Base-by-base conservation (phyloP, 768 basidiomycete species). In the Pholiota molesta region DNA sequence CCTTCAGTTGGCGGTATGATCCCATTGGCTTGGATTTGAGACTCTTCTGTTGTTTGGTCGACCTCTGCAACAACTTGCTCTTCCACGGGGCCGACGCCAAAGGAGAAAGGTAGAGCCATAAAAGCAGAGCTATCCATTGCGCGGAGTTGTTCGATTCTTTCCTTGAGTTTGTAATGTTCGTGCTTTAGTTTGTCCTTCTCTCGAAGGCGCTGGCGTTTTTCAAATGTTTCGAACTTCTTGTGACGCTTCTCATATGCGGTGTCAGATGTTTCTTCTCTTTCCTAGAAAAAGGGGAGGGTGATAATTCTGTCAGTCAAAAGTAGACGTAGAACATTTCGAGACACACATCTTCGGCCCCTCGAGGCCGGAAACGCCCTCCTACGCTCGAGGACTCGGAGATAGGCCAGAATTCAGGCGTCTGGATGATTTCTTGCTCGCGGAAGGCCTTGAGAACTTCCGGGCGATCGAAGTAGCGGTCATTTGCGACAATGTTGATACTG, bases 111-210 rank as follows among this genome's bases (percentile, higher is more conserved):
- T 49, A 90, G 76, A 28, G 79, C 69, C 31, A 92, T 82, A 73
- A 93, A 94, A 2, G 89, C 87, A 57, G 83, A 74, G 52, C 82
- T 74, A 62, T 93, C 91, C 87, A 95, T 90, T 28, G 79, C 81
- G 59, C 81, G 83, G 59, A 95, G 81, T 69, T 95, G 90, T 55
- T 95, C 93, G 62, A 95, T 90, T 37, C 94, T 86, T 69, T 94
- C 90, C 73, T 91, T 90, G 69, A 97, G 86, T 71, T 94, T 94
- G 77, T 95, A 94, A 67, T 94, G 92, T 70, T 95, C 94, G 66
- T 94, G 90, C 74, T 91, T 90, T 58, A 96, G 83, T 71, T 94
- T 94, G 75, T 97, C 94, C 75, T 94, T 94, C 76, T 96, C 94
- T 58, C 94, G 86, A 35, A 92, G 77, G 4, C 94, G 89, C 70